Evolutionary conservation across 352 stramenopile genomes (phyloP).

Genomic region (Pythium myriotylum): DNA sequence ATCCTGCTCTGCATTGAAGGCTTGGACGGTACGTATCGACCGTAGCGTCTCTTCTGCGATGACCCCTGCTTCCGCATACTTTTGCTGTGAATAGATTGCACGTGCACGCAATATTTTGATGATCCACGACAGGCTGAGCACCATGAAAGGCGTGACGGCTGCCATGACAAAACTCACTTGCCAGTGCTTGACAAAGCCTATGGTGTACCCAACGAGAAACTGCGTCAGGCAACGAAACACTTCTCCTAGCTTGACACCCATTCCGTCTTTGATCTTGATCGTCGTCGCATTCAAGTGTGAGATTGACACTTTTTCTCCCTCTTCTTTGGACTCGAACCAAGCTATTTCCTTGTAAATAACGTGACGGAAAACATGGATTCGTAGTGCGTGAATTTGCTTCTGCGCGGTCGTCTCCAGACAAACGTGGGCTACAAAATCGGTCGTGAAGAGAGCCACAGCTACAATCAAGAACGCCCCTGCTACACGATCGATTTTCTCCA

Average conservation of each 20-base stretch:
- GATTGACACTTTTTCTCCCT: not conserved
- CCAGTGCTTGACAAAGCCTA: slow-evolving; percentile 30
- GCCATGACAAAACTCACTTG: slow-evolving; percentile 32
- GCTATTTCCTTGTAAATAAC: slow-evolving; percentile 26
- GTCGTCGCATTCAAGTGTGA: slow-evolving; percentile 31
- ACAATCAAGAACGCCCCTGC: slow-evolving; percentile 20
- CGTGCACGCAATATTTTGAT: slow-evolving; percentile 32
- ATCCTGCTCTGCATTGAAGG: slow-evolving; percentile 47
- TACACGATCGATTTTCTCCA: slow-evolving; percentile 18
- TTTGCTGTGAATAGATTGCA: slow-evolving; percentile 15
- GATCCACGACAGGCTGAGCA: slow-evolving; percentile 28
- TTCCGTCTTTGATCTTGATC: slow-evolving; percentile 42
- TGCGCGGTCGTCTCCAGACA: slow-evolving; percentile 26
- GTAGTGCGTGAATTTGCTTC: slow-evolving; percentile 29
- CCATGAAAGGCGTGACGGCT: slow-evolving; percentile 28
- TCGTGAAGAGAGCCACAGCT: slow-evolving; percentile 28
- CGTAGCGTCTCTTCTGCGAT: slow-evolving; percentile 31
- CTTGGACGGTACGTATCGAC: slow-evolving; percentile 6
- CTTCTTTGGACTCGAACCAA: slow-evolving; percentile 22
- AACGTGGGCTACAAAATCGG: slow-evolving; percentile 30
- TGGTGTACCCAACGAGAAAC: slow-evolving; percentile 25
- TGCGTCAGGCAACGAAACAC: slow-evolving; percentile 21
- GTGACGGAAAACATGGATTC: slow-evolving; percentile 29
- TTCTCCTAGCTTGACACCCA: slow-evolving; percentile 35
- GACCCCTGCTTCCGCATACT: slow-evolving; percentile 29